These are phyloP conservation scores for Hanseniaspora hatyaiensis DNA, from an alignment of 805 yeast genomes.

Conservation along the genomic window DNA sequence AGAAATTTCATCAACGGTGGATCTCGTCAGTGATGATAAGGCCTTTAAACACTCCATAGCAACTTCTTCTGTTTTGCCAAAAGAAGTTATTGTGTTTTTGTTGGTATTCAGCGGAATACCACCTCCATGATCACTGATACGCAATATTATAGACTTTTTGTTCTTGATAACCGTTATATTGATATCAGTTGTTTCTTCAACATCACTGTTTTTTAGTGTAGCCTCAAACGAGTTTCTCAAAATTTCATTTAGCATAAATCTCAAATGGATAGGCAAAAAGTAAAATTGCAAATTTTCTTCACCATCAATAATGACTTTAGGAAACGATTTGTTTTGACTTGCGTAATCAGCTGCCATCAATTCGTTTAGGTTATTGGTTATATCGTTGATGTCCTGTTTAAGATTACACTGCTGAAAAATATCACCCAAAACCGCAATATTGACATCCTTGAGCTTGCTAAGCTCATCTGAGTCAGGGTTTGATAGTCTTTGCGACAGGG, in stretches of 20 bases:
- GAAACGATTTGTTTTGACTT: slow-evolving; percentile 47
- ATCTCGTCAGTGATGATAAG: background rate
- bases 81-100: slow-evolving; percentile 61
- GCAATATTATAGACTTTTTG: slow-evolving; percentile 53
- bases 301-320: slow-evolving; percentile 68
- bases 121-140: slow-evolving; percentile 85
- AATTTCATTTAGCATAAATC: slow-evolving; percentile 77
- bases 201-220: slow-evolving; percentile 43
- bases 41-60: slow-evolving; percentile 42
- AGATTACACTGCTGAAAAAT: slow-evolving; percentile 74
- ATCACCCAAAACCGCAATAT: slow-evolving; percentile 56
- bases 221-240: slow-evolving; percentile 78
- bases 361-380: slow-evolving; percentile 42
- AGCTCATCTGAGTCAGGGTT: slow-evolving; percentile 31
- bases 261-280: slow-evolving; percentile 75
- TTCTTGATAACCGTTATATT: slow-evolving; percentile 61
- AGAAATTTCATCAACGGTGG: slow-evolving; percentile 21
- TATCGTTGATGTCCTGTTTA: slow-evolving; percentile 43
- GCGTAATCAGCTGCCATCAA: slow-evolving; percentile 42
- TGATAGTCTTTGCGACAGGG: slow-evolving; percentile 43
- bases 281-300: slow-evolving; percentile 57
- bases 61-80: slow-evolving; percentile 56
- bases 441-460: slow-evolving; percentile 31
- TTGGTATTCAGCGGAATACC: slow-evolving; percentile 55
- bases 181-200: slow-evolving; percentile 35